phyloP scores from a whole-genome alignment of 352 stramenopile genomes.

The Sclerospora graminicola region DNA sequence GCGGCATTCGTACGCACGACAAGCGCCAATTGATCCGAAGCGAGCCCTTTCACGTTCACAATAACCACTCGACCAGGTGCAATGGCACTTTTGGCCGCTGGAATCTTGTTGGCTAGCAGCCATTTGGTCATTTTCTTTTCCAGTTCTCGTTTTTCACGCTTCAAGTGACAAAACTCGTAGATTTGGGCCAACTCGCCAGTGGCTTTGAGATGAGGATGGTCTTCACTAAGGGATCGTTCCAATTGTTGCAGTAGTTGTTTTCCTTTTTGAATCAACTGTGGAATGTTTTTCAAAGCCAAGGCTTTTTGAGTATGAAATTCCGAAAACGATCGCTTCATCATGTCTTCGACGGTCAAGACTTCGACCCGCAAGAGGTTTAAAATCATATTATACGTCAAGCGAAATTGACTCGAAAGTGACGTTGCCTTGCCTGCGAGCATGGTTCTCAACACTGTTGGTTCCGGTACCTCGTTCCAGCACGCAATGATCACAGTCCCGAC shows the following conservation, averaged over 20 bases:
- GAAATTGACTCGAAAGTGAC: slow-evolving; percentile 94
- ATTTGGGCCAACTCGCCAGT: slow-evolving; percentile 53
- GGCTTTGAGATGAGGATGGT: slow-evolving; percentile 51
- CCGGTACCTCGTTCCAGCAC: slow-evolving; percentile 95
- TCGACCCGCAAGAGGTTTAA: slow-evolving; percentile 92
- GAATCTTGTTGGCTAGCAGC: slow-evolving; percentile 56
- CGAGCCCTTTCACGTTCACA: slow-evolving; percentile 58
- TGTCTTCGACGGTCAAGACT: slow-evolving; percentile 86
- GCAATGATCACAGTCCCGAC: slow-evolving; percentile 98
- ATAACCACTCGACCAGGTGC: slow-evolving; percentile 46
- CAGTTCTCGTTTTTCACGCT: slow-evolving; percentile 55
- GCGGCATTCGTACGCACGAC: slow-evolving; percentile 44
- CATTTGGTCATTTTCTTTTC: slow-evolving; percentile 66
- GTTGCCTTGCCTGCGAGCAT: slow-evolving; percentile 95
- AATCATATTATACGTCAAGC: slow-evolving; percentile 99
- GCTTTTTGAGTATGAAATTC: slow-evolving; percentile 93
- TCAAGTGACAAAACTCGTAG: slow-evolving; percentile 56
- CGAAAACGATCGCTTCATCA: slow-evolving; percentile 97
- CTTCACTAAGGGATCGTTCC: slow-evolving; percentile 33
- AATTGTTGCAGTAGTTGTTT: slow-evolving; percentile 42
- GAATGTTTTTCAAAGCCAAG: slow-evolving; percentile 66
- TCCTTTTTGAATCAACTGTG: slow-evolving; percentile 58
- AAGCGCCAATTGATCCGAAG: slow-evolving; percentile 43
- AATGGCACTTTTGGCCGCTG: slow-evolving; percentile 50
- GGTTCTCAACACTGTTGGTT: slow-evolving; percentile 85